phyloP scores from a whole-genome alignment of 2,329 filamentous ascomycete genomes.

The Aspergillaceae sp. region DNA sequence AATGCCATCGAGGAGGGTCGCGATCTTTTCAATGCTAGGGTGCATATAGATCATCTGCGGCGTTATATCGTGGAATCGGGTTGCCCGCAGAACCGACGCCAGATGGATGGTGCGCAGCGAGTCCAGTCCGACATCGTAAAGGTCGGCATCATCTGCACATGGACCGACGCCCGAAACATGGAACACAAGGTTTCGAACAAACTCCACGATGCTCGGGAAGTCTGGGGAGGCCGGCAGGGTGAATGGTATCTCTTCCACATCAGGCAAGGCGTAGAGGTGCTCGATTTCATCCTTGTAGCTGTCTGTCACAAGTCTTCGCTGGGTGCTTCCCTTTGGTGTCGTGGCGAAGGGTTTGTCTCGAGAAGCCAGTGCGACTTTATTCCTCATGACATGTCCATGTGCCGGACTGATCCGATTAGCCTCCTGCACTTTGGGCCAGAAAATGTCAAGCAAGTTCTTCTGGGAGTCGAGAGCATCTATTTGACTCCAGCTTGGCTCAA shows the following conservation, averaged over 20 bases:
- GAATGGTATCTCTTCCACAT: not conserved
- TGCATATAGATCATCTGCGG: not conserved
- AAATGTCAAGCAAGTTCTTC: conserved; percentile 28
- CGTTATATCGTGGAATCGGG: not conserved
- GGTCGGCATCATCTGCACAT: conserved; percentile 8
- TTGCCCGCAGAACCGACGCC: conserved; percentile 6
- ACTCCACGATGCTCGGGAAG: not conserved
- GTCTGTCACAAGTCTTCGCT: conserved; percentile 32
- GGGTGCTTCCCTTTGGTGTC: conserved; percentile 41
- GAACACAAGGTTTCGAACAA: not conserved
- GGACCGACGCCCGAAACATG: not conserved
- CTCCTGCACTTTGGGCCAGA: conserved; percentile 39
- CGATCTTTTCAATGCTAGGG: not conserved
- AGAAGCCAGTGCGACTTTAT: conserved; percentile 36
- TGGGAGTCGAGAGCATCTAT: conserved; percentile 5
- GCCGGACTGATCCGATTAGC: conserved; percentile 36
- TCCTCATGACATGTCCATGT: conserved; percentile 37
- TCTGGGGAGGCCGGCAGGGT: not conserved
- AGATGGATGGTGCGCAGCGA: conserved; percentile 15
- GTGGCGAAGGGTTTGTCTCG: conserved; percentile 37
- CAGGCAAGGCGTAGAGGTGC: conserved; percentile 28
- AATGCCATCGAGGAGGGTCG: not conserved
- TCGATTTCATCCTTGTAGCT: conserved; percentile 42
- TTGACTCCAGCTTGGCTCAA: conserved; percentile 24
- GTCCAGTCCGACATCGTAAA: conserved; percentile 15